Percentiles rank a stretch among this genome's conserved stretches.
phyloP scores from a whole-genome alignment of 148 eudicot species.

The Chenopodium suecicum region DNA sequence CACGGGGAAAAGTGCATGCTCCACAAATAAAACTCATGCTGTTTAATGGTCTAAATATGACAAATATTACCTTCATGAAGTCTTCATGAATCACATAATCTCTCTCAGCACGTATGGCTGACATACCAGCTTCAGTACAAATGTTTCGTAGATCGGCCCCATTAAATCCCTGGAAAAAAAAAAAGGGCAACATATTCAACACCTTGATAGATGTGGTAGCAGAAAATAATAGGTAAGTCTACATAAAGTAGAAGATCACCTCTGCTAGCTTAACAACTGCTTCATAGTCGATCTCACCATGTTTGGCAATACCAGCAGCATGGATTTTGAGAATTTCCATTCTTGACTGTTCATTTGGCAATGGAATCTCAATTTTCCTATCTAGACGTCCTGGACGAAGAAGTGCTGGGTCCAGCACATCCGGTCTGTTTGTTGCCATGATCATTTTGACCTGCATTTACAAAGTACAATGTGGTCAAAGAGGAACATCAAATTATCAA shows the following conservation, averaged over 20 bases:
- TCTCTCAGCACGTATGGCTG: conserved; percentile 94
- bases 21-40: background rate
- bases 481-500: too few relatives aligned
- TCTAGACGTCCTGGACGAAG: conserved; percentile 98
- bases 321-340: conserved; percentile 91
- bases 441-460: conserved; percentile 75
- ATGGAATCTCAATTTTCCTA: conserved; percentile 94
- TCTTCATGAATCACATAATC: conserved; percentile 98
- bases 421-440: conserved; percentile 98
- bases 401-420: conserved; percentile 98
- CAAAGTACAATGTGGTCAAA: background rate
- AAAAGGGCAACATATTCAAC: conserved; percentile 1
- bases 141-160: conserved; percentile 94
- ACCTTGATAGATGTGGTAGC: background rate
- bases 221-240: background rate
- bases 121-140: conserved; percentile 97
- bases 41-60: background rate
- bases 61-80: conserved; percentile 75
- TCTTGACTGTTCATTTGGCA: conserved; percentile 99
- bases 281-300: conserved; percentile 98
- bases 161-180: conserved; percentile 64
- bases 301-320: conserved; percentile 98
- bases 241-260: conserved; percentile 36
- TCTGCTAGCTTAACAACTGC: conserved; percentile 98
- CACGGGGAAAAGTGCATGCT: background rate